phyloP scores from a whole-genome alignment of 2,329 filamentous ascomycete genomes.

The Colletotrichum tabaci region DNA sequence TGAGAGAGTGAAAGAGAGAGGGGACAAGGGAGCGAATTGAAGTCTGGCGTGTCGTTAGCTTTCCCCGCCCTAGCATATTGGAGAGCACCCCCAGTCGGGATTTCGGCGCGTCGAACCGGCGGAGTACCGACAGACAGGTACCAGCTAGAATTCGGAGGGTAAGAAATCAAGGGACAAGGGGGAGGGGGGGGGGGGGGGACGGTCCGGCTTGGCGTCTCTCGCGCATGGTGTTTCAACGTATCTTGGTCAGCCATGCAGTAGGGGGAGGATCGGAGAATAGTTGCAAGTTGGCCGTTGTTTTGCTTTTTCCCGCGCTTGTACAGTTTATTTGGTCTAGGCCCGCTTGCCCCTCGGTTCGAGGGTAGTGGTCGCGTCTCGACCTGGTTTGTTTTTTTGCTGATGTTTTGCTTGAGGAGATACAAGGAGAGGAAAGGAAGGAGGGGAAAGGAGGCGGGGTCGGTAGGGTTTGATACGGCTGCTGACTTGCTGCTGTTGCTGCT shows the following conservation, averaged over 20 bases:
- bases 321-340: background rate
- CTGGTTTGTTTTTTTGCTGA: background rate
- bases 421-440: no score
- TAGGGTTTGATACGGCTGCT: background rate
- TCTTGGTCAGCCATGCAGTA: background rate
- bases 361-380: background rate
- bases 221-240: background rate
- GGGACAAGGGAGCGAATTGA: background rate
- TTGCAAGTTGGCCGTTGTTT: background rate
- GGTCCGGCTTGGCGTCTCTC: constrained; percentile 1
- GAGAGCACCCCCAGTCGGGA: constrained; percentile 23
- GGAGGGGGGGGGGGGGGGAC: constrained; percentile 2
- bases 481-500: background rate
- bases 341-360: background rate
- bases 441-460: no score
- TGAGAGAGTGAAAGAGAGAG: background rate
- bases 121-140: constrained; percentile 24
- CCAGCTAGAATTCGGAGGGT: constrained; percentile 1
- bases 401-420: background rate
- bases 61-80: constrained; percentile 4
- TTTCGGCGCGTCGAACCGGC: constrained; percentile 39
- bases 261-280: constrained; percentile 16
- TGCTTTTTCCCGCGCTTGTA: constrained; percentile 5
- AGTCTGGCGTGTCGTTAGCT: constrained; percentile 30
- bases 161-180: background rate